Evolutionary conservation across 495 filamentous ascomycete genomes (phyloP).

Genomic region (Penicillium atrosanguineum): DNA sequence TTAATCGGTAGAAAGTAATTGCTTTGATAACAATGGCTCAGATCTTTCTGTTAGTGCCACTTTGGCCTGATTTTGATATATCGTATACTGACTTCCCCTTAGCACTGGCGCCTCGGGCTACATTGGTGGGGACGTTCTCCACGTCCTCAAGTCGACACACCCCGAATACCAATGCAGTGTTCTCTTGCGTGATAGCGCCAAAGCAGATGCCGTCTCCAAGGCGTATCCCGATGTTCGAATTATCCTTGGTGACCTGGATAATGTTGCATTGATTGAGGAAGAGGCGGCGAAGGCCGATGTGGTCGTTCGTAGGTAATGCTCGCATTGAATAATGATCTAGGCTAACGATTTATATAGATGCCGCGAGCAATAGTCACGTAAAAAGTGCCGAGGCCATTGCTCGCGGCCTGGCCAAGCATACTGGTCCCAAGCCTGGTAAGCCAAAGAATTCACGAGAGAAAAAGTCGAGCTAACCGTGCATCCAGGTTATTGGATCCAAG

Average conservation of each 20-base stretch:
- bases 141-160: conserved; percentile 50
- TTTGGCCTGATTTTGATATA: neutral
- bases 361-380: conserved; percentile 40
- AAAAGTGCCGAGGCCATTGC: conserved; percentile 38
- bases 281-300: conserved; percentile 46
- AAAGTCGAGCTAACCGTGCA: neutral
- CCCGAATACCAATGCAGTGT: conserved; percentile 59
- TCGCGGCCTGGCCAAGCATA: conserved; percentile 30
- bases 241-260: conserved; percentile 48
- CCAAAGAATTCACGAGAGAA: too few relatives aligned
- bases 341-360: conserved; percentile 21
- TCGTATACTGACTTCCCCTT: conserved; percentile 2
- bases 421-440: conserved; percentile 17
- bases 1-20: too few relatives aligned
- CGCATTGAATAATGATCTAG: neutral
- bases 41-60: conserved; percentile 20
- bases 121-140: conserved; percentile 65
- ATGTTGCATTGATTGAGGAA: conserved; percentile 32
- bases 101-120: conserved; percentile 61
- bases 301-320: conserved; percentile 39
- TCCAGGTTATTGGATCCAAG: conserved; percentile 31
- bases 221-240: conserved; percentile 43
- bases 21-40: conserved; percentile 14
- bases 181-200: conserved; percentile 58
- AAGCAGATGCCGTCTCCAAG: conserved; percentile 54